Evolutionary conservation across 768 basidiomycete species (phyloP).

Genomic region (Russula compacta): DNA sequence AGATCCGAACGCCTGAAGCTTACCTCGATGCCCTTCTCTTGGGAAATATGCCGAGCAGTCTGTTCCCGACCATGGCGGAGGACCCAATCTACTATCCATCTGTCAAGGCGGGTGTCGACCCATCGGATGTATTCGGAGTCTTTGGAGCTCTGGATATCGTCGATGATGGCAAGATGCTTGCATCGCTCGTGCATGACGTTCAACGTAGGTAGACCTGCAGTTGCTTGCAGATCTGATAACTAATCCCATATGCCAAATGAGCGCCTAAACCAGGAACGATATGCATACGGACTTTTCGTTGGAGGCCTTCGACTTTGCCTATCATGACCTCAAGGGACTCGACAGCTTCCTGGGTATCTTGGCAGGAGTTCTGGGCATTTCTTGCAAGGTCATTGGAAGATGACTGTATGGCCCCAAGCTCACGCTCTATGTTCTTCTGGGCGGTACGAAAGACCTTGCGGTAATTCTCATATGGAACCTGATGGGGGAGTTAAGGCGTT

Average conservation of each 20-base stretch:
- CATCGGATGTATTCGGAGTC: conserved; percentile 60
- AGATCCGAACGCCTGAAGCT: conserved; percentile 17
- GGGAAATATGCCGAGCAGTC: conserved; percentile 69
- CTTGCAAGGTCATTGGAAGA: conserved; percentile 51
- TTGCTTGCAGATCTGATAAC: conserved; percentile 43
- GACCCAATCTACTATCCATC: conserved; percentile 92
- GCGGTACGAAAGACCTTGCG: conserved; percentile 79
- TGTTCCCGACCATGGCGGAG: conserved; percentile 69
- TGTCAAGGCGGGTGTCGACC: conserved; percentile 71
- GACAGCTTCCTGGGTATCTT: conserved; percentile 43
- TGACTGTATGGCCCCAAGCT: conserved; percentile 52
- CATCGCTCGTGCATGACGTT: conserved; percentile 68
- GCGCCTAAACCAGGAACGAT: not conserved
- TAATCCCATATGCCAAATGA: conserved; percentile 21
- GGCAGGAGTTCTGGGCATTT: conserved; percentile 30
- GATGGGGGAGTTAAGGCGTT: not conserved
- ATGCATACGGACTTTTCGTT: conserved; percentile 63
- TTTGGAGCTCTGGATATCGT: conserved; percentile 42
- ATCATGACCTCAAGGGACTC: conserved; percentile 71
- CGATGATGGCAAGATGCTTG: conserved; percentile 57
- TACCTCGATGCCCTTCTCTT: conserved; percentile 74
- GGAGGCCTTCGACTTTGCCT: conserved; percentile 63
- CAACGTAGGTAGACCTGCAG: conserved; percentile 46
- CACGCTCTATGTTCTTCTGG: conserved; percentile 75
- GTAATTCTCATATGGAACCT: conserved; percentile 90